Evolutionary conservation across 306 rosid species (phyloP), one percentile per base, ranked within the genome.

Genomic region (Gillenia trifoliata): DNA sequence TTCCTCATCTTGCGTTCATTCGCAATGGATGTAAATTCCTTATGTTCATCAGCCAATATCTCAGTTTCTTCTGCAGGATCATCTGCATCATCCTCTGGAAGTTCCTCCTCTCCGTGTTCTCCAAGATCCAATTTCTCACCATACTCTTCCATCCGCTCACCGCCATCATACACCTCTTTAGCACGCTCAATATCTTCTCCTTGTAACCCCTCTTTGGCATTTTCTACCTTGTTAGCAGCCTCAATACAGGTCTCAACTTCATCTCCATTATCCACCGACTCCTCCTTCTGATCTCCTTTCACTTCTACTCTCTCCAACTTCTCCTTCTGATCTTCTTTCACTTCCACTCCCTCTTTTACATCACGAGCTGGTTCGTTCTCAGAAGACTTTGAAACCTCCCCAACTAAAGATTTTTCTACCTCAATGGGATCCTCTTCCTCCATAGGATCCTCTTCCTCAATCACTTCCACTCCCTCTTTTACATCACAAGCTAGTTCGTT

Each of bases 1-100:
- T 85, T 90, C 66, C 73, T 85, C 77, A 80, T 85, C 82, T 74
- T 84, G 74, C 85, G 86, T 60, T 87, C 89, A 47, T 88, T 88
- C 2, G 85, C 91, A 49, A 76, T 67, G 54, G 91, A 86, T 13
- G 86, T 81, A 78, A 88, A 64, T 66, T 45, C 72, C 73, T 90
- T 89, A 79, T 84, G 88, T 28, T 86, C 52, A 47, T 47, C 52
- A 47, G 8, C 89, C 66, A 64, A 41, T 64, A 84, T 73, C 72
- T 74, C 83, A 30, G 54, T 77, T 80, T 82, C 85, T 83, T 84
- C 85, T 38, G 75, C 80, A 31, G 55, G 80, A 73, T 84, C 90
- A 54, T 85, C 87, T 19, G 54, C 76, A 84, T 82, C 85, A 74
- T 75, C 83, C 76, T 79, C 96, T 30, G 22, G 70, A 84, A 73